Conservation (phyloP, 73 alveolate genomes). For the Paramecium bursaria region DNA sequence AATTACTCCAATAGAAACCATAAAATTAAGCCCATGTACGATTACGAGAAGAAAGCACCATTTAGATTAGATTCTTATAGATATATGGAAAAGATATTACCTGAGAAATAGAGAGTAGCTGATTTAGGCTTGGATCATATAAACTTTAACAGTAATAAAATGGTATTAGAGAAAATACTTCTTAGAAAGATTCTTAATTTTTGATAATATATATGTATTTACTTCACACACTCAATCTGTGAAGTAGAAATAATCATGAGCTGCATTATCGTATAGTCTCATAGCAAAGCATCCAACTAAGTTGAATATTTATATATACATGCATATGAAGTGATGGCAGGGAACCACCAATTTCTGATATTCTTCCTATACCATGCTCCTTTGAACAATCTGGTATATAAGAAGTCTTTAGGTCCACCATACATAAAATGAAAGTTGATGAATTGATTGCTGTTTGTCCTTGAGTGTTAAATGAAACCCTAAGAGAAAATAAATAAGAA, state of each 20-base stretch:
- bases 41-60: constrained; percentile 29
- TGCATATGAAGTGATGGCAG: constrained; percentile 58
- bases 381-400: constrained; percentile 60
- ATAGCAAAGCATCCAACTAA: constrained; percentile 71
- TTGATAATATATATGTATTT: not conserved
- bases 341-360: constrained; percentile 72
- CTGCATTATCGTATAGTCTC: constrained; percentile 69
- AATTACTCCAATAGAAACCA: too few relatives aligned
- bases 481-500: not conserved
- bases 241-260: constrained; percentile 71
- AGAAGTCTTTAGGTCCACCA: constrained; percentile 67
- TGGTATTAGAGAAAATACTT: constrained; percentile 16
- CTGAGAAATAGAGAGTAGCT: not conserved
- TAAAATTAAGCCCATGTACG: too few relatives aligned
- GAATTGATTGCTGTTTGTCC: constrained; percentile 59
- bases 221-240: constrained; percentile 59
- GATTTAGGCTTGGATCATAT: constrained; percentile 5
- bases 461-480: constrained; percentile 72
- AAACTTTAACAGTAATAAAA: constrained; percentile 23
- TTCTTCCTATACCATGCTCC: constrained; percentile 70
- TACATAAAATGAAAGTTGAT: constrained; percentile 67
- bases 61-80: constrained; percentile 10
- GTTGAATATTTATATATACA: constrained; percentile 22
- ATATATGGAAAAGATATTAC: constrained; percentile 29
- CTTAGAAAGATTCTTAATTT: constrained; percentile 44